Evolutionary conservation across 371 early-diverging fungal species (phyloP).

Genomic region (Rhizopus arrhizus): DNA sequence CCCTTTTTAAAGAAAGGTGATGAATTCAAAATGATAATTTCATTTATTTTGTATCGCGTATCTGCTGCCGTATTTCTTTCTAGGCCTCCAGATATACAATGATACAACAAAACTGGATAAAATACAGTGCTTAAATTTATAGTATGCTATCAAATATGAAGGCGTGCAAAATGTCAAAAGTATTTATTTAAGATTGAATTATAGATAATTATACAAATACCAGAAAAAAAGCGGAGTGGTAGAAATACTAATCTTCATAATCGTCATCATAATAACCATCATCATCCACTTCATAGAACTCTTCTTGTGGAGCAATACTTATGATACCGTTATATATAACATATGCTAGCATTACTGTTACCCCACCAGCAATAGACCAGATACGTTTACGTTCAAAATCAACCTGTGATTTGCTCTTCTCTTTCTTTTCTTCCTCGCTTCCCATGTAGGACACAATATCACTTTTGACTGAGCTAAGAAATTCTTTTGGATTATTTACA

Average conservation of each 20-base stretch:
- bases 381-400: constrained; percentile 66
- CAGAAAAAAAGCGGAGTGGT: too few relatives aligned
- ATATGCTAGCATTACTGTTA: constrained; percentile 57
- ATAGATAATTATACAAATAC: too few relatives aligned
- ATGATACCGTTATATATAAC: constrained; percentile 61
- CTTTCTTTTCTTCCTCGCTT: constrained; percentile 31
- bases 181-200: too few relatives aligned
- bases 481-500: constrained; percentile 46
- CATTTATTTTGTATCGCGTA: too few relatives aligned
- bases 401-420: constrained; percentile 52
- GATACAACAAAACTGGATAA: too few relatives aligned
- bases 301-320: constrained; percentile 47
- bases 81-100: too few relatives aligned
- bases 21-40: too few relatives aligned
- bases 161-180: too few relatives aligned
- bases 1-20: too few relatives aligned
- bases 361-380: constrained; percentile 62
- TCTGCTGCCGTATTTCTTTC: too few relatives aligned
- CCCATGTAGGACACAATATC: constrained; percentile 43
- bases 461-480: constrained; percentile 49
- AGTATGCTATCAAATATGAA: too few relatives aligned
- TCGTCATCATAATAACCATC: constrained; percentile 1
- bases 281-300: constrained; percentile 24
- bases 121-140: too few relatives aligned
- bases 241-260: constrained; percentile 1